These are phyloP conservation scores for Marchantia paleacea DNA, from an alignment of 225 moss, liverwort and hornwort genomes.

Conservation along the genomic window DNA sequence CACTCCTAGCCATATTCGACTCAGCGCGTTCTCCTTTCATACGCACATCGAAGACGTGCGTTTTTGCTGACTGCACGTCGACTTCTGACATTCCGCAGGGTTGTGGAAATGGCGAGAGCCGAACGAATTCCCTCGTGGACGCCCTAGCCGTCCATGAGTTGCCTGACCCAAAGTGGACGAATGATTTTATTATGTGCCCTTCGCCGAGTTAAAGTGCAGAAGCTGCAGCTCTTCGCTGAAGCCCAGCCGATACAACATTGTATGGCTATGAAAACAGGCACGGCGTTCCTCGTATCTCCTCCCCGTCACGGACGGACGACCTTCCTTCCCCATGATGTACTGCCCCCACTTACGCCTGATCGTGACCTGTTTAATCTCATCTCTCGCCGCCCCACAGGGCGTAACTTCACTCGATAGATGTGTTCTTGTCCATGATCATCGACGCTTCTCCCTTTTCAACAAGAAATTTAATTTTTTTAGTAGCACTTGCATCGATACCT, in stretches of 20 bases:
- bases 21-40: background rate
- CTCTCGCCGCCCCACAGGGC: background rate
- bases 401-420: background rate
- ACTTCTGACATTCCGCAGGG: background rate
- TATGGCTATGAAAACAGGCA: background rate
- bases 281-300: too few species aligned
- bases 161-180: too few species aligned
- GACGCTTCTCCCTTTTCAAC: background rate
- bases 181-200: too few species aligned
- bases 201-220: background rate
- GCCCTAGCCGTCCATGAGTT: background rate
- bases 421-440: background rate
- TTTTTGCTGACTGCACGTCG: background rate
- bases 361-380: background rate
- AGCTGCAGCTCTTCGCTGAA: background rate
- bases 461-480: too few species aligned
- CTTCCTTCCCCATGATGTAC: background rate
- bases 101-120: background rate
- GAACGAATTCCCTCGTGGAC: background rate
- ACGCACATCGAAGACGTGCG: constrained; percentile 2
- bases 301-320: too few species aligned
- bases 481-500: too few species aligned
- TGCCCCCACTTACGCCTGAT: background rate
- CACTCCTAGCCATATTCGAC: background rate
- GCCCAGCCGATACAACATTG: background rate